Percentiles rank a stretch among this genome's conserved stretches.
These are phyloP conservation scores for Termitomyces sp. DNA, from an alignment of 768 basidiomycete genomes.

Conservation along the genomic window DNA sequence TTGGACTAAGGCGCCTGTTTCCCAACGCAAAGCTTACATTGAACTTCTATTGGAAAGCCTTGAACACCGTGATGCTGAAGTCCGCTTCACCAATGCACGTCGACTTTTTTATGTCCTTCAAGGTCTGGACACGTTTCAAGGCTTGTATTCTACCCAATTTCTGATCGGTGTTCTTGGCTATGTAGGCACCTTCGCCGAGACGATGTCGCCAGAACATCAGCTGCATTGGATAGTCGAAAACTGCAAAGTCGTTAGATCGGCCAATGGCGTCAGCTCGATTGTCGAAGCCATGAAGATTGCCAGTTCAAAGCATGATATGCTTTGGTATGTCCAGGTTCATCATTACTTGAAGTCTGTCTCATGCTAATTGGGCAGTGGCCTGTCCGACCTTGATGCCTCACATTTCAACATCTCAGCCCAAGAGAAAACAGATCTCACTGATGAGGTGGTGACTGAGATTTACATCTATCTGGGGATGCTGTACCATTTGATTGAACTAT, in stretches of 20 bases:
- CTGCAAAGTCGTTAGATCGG: slow-evolving; percentile 76
- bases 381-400: slow-evolving; percentile 69
- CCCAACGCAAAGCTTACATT: slow-evolving; percentile 66
- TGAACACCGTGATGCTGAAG: slow-evolving; percentile 80
- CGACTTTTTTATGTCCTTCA: slow-evolving; percentile 88
- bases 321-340: slow-evolving; percentile 44
- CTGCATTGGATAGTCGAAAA: slow-evolving; percentile 95
- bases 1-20: slow-evolving; percentile 68
- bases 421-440: slow-evolving; percentile 75
- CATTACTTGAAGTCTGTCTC: slow-evolving; percentile 1
- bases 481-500: slow-evolving; percentile 92
- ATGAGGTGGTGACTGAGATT: slow-evolving; percentile 89
- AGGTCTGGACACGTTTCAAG: slow-evolving; percentile 43
- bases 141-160: not conserved
- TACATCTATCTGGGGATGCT: slow-evolving; percentile 93
- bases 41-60: slow-evolving; percentile 81
- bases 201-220: slow-evolving; percentile 89
- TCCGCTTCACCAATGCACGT: slow-evolving; percentile 82
- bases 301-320: slow-evolving; percentile 76
- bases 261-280: slow-evolving; percentile 79
- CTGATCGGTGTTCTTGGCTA: not conserved
- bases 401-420: slow-evolving; percentile 65
- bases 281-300: slow-evolving; percentile 90
- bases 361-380: slow-evolving; percentile 39
- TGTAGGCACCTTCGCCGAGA: slow-evolving; percentile 85